Base-by-base conservation (phyloP, 441 rosid species). In the Bruguiera hainesii region DNA sequence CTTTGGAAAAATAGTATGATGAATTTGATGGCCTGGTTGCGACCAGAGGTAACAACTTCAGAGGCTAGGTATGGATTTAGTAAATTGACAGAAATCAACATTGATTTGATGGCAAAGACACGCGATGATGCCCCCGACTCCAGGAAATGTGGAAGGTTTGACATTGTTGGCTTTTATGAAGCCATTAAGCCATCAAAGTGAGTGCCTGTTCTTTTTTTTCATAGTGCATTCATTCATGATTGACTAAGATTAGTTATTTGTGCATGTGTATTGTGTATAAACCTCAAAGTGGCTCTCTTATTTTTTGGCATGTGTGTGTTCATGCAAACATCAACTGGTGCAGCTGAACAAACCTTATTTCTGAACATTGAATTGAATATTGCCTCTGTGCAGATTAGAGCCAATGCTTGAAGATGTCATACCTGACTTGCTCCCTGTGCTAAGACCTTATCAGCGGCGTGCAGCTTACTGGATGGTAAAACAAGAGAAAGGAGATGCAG, bases 391-490 rank as follows among this genome's bases (percentile, higher is more conserved):
- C 82, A 94, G 99, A 80, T 87, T 58, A 62, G 80, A 80, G 48
- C 77, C 85, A 1, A 81, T 85, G 88, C 90, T 95, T 70, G 86
- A 79, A 71, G 89, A 82, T 79, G 84, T 76, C 69, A 62, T 88
- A 62, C 82, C 84, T 68, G 89, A 85, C 83, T 74, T 95, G 85
- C 88, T 87, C 46, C 97, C 96, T 70, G 81, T 79, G 48, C 79
- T 95, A 70, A 87, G 97, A 81, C 95, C 98, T 56, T 95, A 95
- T 82, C 98, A 90, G 75, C 87, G 88, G 10, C 96, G 99, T 61
- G 99, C 99, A 46, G 97, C 87, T 67, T 78, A 83, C 73, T 95
- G 99, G 99, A 95, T 95, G 99, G 84, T 90, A 69, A 87, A 86
- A 68, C 81, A 83, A 78, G 99, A 90, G 88, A 90, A 82, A 78